Evolutionary conservation across 345 rosid species (phyloP).

Genomic region (Salix dunnii): DNA sequence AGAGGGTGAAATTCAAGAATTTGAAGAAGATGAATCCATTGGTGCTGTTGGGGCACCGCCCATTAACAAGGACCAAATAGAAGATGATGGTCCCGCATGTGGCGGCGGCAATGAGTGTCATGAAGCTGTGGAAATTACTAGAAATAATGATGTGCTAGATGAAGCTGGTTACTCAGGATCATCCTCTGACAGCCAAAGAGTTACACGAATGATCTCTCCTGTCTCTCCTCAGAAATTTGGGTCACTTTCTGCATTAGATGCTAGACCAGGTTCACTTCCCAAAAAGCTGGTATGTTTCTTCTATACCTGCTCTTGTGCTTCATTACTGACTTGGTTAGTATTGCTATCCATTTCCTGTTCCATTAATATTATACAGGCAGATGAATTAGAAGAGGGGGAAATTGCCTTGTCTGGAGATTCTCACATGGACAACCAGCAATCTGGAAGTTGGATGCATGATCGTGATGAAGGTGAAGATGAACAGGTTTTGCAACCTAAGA

Average conservation of each 20-base stretch:
- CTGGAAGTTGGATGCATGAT: slow-evolving; percentile 94
- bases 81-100: slow-evolving; percentile 62
- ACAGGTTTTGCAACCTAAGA: slow-evolving; percentile 94
- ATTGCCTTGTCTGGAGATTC: slow-evolving; percentile 94
- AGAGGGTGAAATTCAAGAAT: slow-evolving; percentile 78
- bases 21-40: slow-evolving; percentile 76
- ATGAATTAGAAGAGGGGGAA: slow-evolving; percentile 98
- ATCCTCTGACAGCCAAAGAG: slow-evolving; percentile 70
- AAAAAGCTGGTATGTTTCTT: slow-evolving; percentile 65
- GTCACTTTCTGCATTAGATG: slow-evolving; percentile 92
- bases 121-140: slow-evolving; percentile 45
- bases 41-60: slow-evolving; percentile 58
- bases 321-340: not conserved
- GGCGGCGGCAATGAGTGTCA: slow-evolving; percentile 55
- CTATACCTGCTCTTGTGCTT: not conserved
- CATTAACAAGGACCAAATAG: slow-evolving; percentile 62
- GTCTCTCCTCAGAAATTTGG: slow-evolving; percentile 92
- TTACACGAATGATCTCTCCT: slow-evolving; percentile 62
- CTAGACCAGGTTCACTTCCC: slow-evolving; percentile 76
- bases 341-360: slow-evolving; percentile 22
- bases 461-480: slow-evolving; percentile 97
- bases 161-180: slow-evolving; percentile 90
- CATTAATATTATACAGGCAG: slow-evolving; percentile 51
- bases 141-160: slow-evolving; percentile 47
- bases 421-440: slow-evolving; percentile 80